phyloP scores from a whole-genome alignment of 768 basidiomycete species.

The Rhizopogon rudus region DNA sequence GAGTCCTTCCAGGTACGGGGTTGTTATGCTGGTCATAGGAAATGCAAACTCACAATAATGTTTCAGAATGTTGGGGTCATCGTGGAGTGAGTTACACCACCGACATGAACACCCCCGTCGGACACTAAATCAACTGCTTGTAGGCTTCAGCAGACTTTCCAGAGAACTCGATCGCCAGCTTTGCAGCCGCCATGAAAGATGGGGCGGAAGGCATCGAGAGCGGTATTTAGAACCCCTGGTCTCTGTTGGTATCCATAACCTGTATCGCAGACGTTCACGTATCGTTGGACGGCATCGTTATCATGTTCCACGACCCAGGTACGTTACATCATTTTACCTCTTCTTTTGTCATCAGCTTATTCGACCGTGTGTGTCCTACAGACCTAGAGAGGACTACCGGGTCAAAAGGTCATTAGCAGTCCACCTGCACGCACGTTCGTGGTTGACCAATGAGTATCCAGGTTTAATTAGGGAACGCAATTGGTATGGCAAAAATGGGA shows the following conservation, averaged over 20 bases:
- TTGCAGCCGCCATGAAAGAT: conserved; percentile 91
- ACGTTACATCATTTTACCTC: conserved; percentile 17
- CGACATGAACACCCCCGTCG: neutral
- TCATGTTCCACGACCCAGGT: conserved; percentile 97
- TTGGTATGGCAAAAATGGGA: conserved; percentile 68
- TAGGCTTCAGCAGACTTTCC: conserved; percentile 85
- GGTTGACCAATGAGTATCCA: conserved; percentile 25
- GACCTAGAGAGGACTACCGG: conserved; percentile 81
- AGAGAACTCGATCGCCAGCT: conserved; percentile 94
- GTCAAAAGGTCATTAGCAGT: conserved; percentile 44
- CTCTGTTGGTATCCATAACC: conserved; percentile 45
- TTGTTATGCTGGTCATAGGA: neutral
- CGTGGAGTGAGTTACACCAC: conserved; percentile 55
- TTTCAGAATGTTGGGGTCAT: conserved; percentile 76
- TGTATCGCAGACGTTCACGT: conserved; percentile 86
- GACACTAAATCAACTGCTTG: conserved; percentile 12
- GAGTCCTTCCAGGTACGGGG: conserved; percentile 22
- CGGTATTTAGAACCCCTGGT: conserved; percentile 58
- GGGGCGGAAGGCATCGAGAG: conserved; percentile 97
- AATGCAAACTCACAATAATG: neutral
- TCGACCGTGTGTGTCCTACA: conserved; percentile 22
- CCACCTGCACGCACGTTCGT: conserved; percentile 18
- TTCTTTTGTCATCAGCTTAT: conserved; percentile 17
- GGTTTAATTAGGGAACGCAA: conserved; percentile 63
- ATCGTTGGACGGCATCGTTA: conserved; percentile 77